These are phyloP conservation scores for Scopulariopsis brevicaulis DNA, from an alignment of 2,329 filamentous ascomycete genomes.

Conservation along the genomic window DNA sequence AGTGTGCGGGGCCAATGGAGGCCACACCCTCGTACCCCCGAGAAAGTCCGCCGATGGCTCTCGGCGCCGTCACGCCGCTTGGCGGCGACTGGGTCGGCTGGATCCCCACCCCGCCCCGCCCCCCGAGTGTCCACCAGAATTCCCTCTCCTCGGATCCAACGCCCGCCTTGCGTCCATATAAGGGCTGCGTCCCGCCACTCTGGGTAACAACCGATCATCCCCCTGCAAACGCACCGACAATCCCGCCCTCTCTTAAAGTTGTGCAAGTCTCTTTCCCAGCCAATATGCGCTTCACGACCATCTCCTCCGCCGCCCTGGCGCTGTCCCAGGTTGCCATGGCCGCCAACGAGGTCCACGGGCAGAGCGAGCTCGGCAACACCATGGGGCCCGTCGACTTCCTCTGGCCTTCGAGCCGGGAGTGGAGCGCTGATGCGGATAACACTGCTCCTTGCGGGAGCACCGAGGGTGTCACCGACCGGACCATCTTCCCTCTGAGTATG, in stretches of 20 bases:
- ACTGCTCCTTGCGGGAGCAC: conserved; percentile 39
- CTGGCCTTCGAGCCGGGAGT: conserved; percentile 41
- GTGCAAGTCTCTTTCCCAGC: not conserved
- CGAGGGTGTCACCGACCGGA: conserved; percentile 29
- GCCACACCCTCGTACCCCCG: no score
- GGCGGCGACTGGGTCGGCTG: no score
- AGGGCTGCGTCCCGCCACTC: no score
- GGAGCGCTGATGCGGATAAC: conserved; percentile 37
- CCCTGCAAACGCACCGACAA: not conserved
- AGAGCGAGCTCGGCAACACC: conserved; percentile 43
- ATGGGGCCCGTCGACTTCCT: conserved; percentile 39
- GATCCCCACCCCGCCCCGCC: no score
- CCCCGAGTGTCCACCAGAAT: no score
- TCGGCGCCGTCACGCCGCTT: no score
- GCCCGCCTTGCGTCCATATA: no score
- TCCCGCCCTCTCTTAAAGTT: not conserved
- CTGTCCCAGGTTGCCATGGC: conserved; percentile 19
- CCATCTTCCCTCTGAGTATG: conserved; percentile 36
- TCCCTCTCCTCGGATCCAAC: no score
- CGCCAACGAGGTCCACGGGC: conserved; percentile 35
- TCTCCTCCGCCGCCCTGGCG: not conserved
- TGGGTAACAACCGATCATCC: not conserved
- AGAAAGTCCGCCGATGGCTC: no score
- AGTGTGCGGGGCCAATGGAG: no score
- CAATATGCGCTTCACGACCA: conserved; percentile 1